Conservation (phyloP, 257 asterid species). For the Penstemon davidsonii region DNA sequence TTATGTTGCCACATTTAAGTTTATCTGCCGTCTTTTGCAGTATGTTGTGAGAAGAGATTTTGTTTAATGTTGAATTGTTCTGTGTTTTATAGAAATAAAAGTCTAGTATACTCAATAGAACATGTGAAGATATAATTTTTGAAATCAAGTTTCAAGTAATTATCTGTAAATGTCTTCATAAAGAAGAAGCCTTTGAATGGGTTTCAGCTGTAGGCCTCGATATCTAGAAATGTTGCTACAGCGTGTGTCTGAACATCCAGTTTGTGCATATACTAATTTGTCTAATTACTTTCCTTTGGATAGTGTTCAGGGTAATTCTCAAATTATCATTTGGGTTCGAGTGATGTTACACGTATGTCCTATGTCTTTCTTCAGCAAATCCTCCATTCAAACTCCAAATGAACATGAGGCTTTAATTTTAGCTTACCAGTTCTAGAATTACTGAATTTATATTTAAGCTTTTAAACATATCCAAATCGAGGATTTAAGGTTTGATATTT, state of each 20-base stretch:
- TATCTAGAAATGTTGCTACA: too few species aligned
- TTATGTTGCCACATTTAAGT: background rate
- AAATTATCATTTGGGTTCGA: background rate
- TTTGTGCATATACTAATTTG: background rate
- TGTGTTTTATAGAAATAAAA: background rate
- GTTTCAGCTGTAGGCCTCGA: too few species aligned
- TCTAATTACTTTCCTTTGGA: background rate
- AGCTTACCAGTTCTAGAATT: background rate
- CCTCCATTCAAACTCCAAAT: background rate
- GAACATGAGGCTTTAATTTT: background rate
- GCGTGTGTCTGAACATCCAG: background rate
- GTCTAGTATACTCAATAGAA: background rate
- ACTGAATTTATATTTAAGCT: too few species aligned
- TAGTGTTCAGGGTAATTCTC: background rate
- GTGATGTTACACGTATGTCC: background rate
- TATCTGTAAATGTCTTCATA: too few species aligned
- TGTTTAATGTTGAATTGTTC: background rate
- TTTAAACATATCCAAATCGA: too few species aligned
- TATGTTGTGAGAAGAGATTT: background rate
- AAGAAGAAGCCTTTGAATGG: too few species aligned
- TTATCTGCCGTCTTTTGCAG: background rate
- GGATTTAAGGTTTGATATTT: too few species aligned
- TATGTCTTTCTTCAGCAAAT: background rate
- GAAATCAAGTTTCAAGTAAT: too few species aligned
- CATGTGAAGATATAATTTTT: too few species aligned